Evolutionary conservation across 371 early-diverging fungal species (phyloP).

Genomic region (Syncephalis fuscata): DNA sequence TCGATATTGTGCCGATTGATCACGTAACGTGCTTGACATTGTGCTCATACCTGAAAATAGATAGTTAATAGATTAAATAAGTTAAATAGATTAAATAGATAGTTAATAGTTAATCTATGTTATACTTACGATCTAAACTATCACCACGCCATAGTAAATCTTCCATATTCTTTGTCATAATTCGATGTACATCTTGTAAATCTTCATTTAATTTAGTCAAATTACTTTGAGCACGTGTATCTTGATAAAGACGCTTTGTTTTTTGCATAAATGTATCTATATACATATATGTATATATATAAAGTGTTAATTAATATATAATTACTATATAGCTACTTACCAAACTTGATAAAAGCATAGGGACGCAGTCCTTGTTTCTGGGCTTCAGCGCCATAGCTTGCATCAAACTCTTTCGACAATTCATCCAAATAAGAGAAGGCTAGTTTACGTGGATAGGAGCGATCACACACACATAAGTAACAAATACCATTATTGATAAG

Average conservation of each 20-base stretch:
- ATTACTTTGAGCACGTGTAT: conserved; percentile 84
- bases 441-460: conserved; percentile 85
- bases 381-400: conserved; percentile 78
- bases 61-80: neutral
- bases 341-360: conserved; percentile 93
- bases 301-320: too few species aligned
- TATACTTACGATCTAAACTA: conserved; percentile 37
- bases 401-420: conserved; percentile 83
- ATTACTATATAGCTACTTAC: too few species aligned
- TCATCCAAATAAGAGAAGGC: conserved; percentile 93
- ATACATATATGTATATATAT: too few species aligned
- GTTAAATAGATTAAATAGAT: neutral
- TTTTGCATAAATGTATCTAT: conserved; percentile 93
- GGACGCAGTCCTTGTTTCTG: conserved; percentile 76
- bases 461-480: conserved; percentile 86
- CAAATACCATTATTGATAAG: conserved; percentile 85
- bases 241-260: conserved; percentile 87
- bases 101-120: too few species aligned
- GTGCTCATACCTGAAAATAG: conserved; percentile 30
- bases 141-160: conserved; percentile 90
- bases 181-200: conserved; percentile 86
- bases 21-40: conserved; percentile 39
- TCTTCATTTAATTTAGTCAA: conserved; percentile 88
- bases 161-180: conserved; percentile 96
- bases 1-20: conserved; percentile 51